A percentile compares a stretch with the other conserved stretches of the same genome.
phyloP scores from a whole-genome alignment of 2,329 filamentous ascomycete genomes.

The Fusarium anguioides region DNA sequence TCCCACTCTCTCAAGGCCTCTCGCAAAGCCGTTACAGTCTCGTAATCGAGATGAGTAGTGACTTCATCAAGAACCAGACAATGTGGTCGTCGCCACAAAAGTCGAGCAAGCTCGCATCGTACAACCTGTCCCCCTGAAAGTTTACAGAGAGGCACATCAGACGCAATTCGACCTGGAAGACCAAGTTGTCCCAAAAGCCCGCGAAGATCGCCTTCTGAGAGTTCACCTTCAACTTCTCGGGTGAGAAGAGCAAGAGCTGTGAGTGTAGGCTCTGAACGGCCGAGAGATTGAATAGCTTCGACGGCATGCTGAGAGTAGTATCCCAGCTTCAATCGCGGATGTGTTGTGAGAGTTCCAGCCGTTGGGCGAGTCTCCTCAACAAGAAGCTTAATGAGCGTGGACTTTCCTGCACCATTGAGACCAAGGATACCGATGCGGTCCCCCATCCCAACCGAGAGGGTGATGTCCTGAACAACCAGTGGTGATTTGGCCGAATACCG shows the following conservation, averaged over 20 bases:
- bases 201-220: constrained; percentile 75
- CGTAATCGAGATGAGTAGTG: constrained; percentile 86
- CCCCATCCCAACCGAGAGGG: constrained; percentile 76
- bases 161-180: constrained; percentile 75
- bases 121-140: constrained; percentile 85
- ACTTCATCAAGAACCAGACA: constrained; percentile 83
- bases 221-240: constrained; percentile 60
- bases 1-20: constrained; percentile 74
- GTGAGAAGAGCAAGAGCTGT: constrained; percentile 75
- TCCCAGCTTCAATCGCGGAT: constrained; percentile 76
- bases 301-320: constrained; percentile 87
- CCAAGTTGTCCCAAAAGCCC: constrained; percentile 75
- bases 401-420: constrained; percentile 85
- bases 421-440: constrained; percentile 81
- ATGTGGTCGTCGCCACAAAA: constrained; percentile 77
- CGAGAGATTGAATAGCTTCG: constrained; percentile 71
- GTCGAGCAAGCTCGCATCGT: constrained; percentile 70
- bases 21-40: constrained; percentile 79
- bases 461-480: constrained; percentile 69
- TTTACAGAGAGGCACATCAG: constrained; percentile 77
- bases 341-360: constrained; percentile 70
- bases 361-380: constrained; percentile 69
- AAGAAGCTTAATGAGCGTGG: constrained; percentile 78
- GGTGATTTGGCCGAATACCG: constrained; percentile 62
- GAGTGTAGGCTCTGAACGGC: constrained; percentile 59